Conservation (phyloP, 2,329 filamentous ascomycete genomes). For the Venturia pyrina region DNA sequence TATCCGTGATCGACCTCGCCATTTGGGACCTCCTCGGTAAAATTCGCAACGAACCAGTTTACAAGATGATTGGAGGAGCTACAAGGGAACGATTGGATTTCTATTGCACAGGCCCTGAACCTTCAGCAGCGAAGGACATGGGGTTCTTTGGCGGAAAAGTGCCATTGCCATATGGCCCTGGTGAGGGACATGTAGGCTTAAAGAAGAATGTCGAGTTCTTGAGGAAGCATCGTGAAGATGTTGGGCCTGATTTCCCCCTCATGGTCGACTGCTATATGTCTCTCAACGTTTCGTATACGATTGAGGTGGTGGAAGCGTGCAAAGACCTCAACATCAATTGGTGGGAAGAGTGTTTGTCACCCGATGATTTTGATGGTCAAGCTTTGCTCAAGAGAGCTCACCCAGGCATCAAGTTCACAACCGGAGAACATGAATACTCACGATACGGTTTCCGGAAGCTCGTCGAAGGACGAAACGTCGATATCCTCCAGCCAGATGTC, state of each 20-base stretch:
- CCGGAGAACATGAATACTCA: slow-evolving; percentile 91
- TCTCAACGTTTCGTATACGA: slow-evolving; percentile 84
- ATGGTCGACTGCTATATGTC: slow-evolving; percentile 98
- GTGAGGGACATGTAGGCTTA: slow-evolving; percentile 72
- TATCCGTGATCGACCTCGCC: slow-evolving; percentile 88
- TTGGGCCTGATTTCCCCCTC: slow-evolving; percentile 83
- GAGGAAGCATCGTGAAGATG: slow-evolving; percentile 68
- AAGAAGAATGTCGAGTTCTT: slow-evolving; percentile 87
- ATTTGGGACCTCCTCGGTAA: slow-evolving; percentile 90
- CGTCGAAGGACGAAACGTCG: slow-evolving; percentile 80
- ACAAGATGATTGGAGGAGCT: slow-evolving; percentile 87
- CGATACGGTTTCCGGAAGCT: slow-evolving; percentile 92
- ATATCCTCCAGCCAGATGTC: slow-evolving; percentile 91
- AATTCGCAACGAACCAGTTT: slow-evolving; percentile 84
- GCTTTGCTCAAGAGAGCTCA: slow-evolving; percentile 83
- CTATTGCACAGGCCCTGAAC: slow-evolving; percentile 89
- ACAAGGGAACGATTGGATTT: slow-evolving; percentile 70
- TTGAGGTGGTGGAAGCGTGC: slow-evolving; percentile 77
- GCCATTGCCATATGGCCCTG: slow-evolving; percentile 78
- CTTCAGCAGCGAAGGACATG: slow-evolving; percentile 68
- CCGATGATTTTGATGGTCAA: slow-evolving; percentile 88
- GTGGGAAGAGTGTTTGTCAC: slow-evolving; percentile 73
- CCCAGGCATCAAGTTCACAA: slow-evolving; percentile 86
- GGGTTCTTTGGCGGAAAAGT: slow-evolving; percentile 90
- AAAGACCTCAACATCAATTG: slow-evolving; percentile 56